Evolutionary conservation across 192 early-diverging fungal species (phyloP), one percentile per base, ranked within the genome.

Genomic region (Rhizoclosmatium sp.): DNA sequence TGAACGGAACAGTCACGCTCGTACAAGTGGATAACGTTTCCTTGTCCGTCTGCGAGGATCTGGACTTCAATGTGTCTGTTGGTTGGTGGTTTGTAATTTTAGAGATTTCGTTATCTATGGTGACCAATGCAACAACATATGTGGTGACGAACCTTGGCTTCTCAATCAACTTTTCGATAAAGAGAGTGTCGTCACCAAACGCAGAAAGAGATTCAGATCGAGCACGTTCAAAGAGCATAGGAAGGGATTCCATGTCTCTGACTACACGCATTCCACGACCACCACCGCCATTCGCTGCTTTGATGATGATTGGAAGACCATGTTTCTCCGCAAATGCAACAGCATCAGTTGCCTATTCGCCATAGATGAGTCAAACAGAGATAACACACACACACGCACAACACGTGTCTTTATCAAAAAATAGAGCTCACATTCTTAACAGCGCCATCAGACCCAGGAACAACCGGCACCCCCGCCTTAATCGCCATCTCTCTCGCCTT

Each of bases 1-100:
- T 99, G 96, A 54, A 99, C 95, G 0, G 96, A 97, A 83, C 97
- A 99, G 89, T 99, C 97, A 76, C 97, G 92, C 87, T 97, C 96
- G 79, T 89, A 97, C 62, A 97, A 84, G 79, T 97, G 95, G 39
- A 98, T 89, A 23, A 96, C 92, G 82, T 94, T 97, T 70, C 94
- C 97, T 19, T 86, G 85, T 92, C 60, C 54, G 46, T 89, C 97
- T 64, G 93, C 97, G 54, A 99, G 86, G 16, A 99, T 78, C 87
- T 99, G 97, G 44, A 99, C 96, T 86, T 99, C 97, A 84, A 99
- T 97, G 83, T 99, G 97, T 40, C 75, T 76, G 75, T 14, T 12
- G 10, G n/a, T 71, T n/a, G 21, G 23, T 40, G 3, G 54, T 62
- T 19, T 9, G 39, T 19, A 62, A 62, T 21, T 62, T 62, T 19